These are phyloP conservation scores for Phaseolus coccineus DNA, from an alignment of 331 rosid species.

Conservation along the genomic window DNA sequence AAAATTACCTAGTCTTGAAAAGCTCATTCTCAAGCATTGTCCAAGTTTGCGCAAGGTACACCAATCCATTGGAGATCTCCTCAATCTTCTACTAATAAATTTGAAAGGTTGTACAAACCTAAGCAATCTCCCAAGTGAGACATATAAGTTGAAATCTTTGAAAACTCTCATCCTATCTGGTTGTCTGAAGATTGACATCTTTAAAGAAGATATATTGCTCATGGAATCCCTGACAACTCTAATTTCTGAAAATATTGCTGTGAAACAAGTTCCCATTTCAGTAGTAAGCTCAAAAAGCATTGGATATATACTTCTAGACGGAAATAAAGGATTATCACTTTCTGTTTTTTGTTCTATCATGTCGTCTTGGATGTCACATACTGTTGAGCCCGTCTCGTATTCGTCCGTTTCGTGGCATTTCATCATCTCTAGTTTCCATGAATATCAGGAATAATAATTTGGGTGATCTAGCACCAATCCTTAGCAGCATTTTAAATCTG, in stretches of 20 bases:
- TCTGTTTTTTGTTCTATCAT: slow-evolving; percentile 5
- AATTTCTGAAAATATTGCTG: neutral
- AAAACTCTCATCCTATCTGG: neutral
- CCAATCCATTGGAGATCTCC: neutral
- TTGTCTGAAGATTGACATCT: neutral
- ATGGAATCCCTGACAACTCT: slow-evolving; percentile 4
- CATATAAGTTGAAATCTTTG: neutral
- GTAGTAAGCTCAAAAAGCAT: neutral
- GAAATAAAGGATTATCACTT: neutral
- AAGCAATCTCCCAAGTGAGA: neutral
- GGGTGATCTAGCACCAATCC: neutral
- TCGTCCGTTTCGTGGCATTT: neutral
- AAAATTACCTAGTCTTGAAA: neutral
- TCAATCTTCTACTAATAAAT: neutral
- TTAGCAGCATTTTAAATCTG: neutral
- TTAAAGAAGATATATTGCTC: neutral
- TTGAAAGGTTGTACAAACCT: neutral
- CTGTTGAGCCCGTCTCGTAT: neutral
- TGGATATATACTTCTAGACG: neutral
- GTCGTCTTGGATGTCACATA: slow-evolving; percentile 9
- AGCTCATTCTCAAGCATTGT: neutral
- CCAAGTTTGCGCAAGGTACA: neutral
- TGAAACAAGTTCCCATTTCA: slow-evolving; percentile 1
- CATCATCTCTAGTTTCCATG: neutral
- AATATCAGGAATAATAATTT: neutral